Evolutionary conservation across 306 rosid species (phyloP), one percentile per base, ranked within the genome.

Genomic region (Luffa acutangula): DNA sequence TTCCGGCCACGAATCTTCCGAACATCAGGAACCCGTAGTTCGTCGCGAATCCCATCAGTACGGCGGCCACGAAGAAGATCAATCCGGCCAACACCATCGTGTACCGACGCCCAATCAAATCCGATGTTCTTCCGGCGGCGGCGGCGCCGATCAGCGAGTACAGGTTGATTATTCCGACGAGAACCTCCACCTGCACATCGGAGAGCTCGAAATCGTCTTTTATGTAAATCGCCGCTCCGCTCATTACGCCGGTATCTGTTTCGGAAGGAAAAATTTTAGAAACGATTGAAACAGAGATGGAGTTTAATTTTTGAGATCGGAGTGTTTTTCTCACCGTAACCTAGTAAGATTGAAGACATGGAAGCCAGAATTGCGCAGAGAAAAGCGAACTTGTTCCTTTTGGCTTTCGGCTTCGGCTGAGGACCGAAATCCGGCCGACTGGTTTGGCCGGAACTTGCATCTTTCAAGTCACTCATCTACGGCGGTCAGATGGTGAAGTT

Each of bases 41-140:
- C 0, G 91, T 80, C 7, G 97, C 83, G 53, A 85, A 87, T 0
- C 92, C 91, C 97, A 89, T 89, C 3, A 91, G 85, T 5, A 88
- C 3, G 9, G 93, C 90, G 31, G 90, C 93, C 21, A 2, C 79
- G 34, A 91, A 89, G 86, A 88, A 88, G n/a, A 89, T 86, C 4
- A 42, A 81, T 0, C 86, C 91, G 41, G 90, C 87, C 2, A 89
- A 57, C 0, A 86, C 83, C 0, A 91, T 89, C 3, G 97, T 88
- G 85, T 87, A 91, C 1, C 92, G 89, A 4, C 97, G 92, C 6
- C 97, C 93, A 0, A 91, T 88, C 91, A 93, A 83, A 49, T 91
- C 97, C 5, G 90, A 91, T 9, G 90, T 88, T 74, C 85, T 82
- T 2, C 93, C 97, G 2, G 90, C 90, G 2, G 85, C 85, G 46